Conservation (phyloP, 306 rosid genomes). For the Cyamopsis tetragonoloba region DNA sequence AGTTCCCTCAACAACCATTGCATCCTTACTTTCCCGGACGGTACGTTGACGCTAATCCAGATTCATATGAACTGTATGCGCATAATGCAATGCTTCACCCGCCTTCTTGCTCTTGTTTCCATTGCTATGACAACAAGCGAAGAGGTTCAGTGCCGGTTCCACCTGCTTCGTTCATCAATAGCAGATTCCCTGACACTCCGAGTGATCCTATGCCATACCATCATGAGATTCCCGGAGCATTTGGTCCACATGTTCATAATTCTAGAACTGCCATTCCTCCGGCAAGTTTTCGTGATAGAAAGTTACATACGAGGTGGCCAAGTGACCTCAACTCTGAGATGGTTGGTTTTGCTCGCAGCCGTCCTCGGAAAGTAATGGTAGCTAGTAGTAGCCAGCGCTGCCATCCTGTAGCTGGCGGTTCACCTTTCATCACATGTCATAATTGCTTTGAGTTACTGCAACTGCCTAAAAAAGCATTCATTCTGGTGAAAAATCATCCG, state of each 20-base stretch:
- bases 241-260: constrained; percentile 51
- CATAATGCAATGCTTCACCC: constrained; percentile 59
- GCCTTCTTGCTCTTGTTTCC: constrained; percentile 79
- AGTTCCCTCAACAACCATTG: constrained; percentile 49
- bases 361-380: constrained; percentile 54
- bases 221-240: constrained; percentile 47
- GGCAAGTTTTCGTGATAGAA: constrained; percentile 37
- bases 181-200: constrained; percentile 52
- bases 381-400: constrained; percentile 52
- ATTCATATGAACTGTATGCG: constrained; percentile 50
- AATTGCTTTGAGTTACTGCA: constrained; percentile 78
- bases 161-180: constrained; percentile 45
- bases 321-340: constrained; percentile 65
- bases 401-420: constrained; percentile 78
- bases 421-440: constrained; percentile 79
- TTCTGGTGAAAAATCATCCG: constrained; percentile 43
- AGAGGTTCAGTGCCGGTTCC: constrained; percentile 50
- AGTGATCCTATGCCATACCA: constrained; percentile 57
- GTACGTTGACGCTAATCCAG: constrained; percentile 49
- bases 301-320: constrained; percentile 67
- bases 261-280: constrained; percentile 51
- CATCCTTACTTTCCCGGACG: constrained; percentile 71
- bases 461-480: constrained; percentile 57
- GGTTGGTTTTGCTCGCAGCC: constrained; percentile 41
- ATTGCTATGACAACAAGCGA: constrained; percentile 61